Conservation (phyloP, 192 early-diverging fungal genomes). For the Mortierella hygrophila region DNA sequence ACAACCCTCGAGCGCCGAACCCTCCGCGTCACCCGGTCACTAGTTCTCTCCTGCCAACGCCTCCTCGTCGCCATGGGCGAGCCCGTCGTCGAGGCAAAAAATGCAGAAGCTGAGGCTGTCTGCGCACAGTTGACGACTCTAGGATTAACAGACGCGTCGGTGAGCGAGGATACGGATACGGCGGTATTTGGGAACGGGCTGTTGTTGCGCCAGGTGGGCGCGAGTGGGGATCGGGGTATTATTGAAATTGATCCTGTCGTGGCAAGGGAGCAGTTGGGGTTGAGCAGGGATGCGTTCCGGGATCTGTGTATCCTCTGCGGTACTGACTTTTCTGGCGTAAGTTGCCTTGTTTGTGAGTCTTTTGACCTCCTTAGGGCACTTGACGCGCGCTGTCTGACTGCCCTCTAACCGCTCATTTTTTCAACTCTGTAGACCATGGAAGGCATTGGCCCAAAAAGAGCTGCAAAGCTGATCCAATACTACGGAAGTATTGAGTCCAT, state of each 20-base stretch:
- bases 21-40: slow-evolving; percentile 60
- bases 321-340: slow-evolving; percentile 75
- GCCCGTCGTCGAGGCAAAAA: slow-evolving; percentile 58
- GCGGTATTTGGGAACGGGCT: slow-evolving; percentile 66
- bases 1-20: slow-evolving; percentile 63
- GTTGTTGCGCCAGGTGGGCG: slow-evolving; percentile 62
- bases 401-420: not conserved
- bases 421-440: slow-evolving; percentile 59
- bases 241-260: slow-evolving; percentile 64
- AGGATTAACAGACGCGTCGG: slow-evolving; percentile 66
- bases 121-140: slow-evolving; percentile 68
- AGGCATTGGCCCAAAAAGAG: slow-evolving; percentile 74
- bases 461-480: slow-evolving; percentile 66
- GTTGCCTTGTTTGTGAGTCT: not conserved
- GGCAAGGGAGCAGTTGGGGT: slow-evolving; percentile 60
- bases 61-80: slow-evolving; percentile 67
- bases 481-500: slow-evolving; percentile 76
- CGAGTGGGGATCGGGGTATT: slow-evolving; percentile 29
- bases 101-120: slow-evolving; percentile 74
- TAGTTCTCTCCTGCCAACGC: slow-evolving; percentile 60
- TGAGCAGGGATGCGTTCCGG: slow-evolving; percentile 67
- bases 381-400: too few species aligned
- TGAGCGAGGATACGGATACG: slow-evolving; percentile 76
- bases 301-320: slow-evolving; percentile 85
- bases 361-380: not conserved